These are phyloP conservation scores for Ochetophila trinervis DNA, from an alignment of 306 rosid genomes.

Conservation along the genomic window DNA sequence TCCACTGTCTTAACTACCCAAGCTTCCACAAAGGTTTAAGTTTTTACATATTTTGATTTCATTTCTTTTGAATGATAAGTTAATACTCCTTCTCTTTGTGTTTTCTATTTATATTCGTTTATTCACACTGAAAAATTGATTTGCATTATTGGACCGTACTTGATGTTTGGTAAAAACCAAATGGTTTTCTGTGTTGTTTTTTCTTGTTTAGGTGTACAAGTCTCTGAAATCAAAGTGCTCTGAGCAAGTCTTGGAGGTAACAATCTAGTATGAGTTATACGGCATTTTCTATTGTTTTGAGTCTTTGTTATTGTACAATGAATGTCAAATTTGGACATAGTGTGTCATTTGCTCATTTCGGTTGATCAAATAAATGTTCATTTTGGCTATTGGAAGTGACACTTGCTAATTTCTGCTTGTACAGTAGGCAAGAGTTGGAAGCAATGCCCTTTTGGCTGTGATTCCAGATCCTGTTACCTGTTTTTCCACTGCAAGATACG, in stretches of 20 bases:
- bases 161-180: slow-evolving; percentile 13
- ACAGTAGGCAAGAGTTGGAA: slow-evolving; percentile 83
- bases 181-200: slow-evolving; percentile 3
- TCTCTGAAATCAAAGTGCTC: slow-evolving; percentile 64
- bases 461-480: slow-evolving; percentile 98
- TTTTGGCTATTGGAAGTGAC: slow-evolving; percentile 10
- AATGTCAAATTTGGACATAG: background rate
- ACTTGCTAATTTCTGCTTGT: slow-evolving; percentile 23
- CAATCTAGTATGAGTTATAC: background rate
- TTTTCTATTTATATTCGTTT: slow-evolving; percentile 4
- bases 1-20: slow-evolving; percentile 80
- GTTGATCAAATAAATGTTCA: slow-evolving; percentile 2
- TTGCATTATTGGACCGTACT: no score
- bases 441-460: slow-evolving; percentile 68
- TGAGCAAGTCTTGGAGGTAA: slow-evolving; percentile 73
- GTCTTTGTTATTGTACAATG: background rate
- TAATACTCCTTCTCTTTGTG: background rate
- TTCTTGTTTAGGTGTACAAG: slow-evolving; percentile 66
- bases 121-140: background rate
- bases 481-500: slow-evolving; percentile 85
- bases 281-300: background rate
- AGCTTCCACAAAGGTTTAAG: slow-evolving; percentile 80
- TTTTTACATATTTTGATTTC: background rate
- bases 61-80: background rate
- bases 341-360: background rate